phyloP scores from a whole-genome alignment of 257 asterid species.

The Jacaranda copaia region DNA sequence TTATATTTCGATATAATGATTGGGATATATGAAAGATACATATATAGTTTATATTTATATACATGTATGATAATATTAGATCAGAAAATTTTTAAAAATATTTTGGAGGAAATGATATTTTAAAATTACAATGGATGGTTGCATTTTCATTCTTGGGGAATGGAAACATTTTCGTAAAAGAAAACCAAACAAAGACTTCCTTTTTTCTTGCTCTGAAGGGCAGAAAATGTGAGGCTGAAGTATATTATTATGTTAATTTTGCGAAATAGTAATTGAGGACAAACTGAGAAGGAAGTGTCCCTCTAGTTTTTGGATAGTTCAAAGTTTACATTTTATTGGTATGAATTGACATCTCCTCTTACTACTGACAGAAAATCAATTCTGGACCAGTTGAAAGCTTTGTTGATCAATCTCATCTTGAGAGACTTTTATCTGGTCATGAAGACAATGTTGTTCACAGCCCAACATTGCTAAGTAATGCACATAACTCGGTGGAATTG shows the following conservation, averaged over 20 bases:
- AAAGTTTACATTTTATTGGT: constrained; percentile 21
- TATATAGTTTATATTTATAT: too few relatives aligned
- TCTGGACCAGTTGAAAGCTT: constrained; percentile 66
- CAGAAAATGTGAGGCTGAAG: constrained; percentile 8
- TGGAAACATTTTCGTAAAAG: too few relatives aligned
- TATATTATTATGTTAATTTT: neutral
- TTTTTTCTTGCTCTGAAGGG: neutral
- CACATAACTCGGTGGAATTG: constrained; percentile 58
- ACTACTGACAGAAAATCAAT: constrained; percentile 59
- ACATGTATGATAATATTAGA: too few relatives aligned
- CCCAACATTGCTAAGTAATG: constrained; percentile 51
- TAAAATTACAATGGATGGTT: too few relatives aligned
- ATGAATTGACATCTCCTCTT: constrained; percentile 34
- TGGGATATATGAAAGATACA: too few relatives aligned
- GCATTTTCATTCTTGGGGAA: too few relatives aligned
- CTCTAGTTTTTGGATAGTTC: neutral
- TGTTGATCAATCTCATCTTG: constrained; percentile 58
- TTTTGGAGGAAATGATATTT: too few relatives aligned
- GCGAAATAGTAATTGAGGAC: neutral
- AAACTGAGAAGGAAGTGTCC: constrained; percentile 12
- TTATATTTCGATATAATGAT: too few relatives aligned
- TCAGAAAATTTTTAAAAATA: too few relatives aligned
- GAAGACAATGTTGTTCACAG: constrained; percentile 55
- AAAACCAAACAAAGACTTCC: neutral
- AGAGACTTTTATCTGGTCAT: constrained; percentile 53